A percentile compares a stretch with the other conserved stretches of the same genome.
phyloP scores from a whole-genome alignment of 352 stramenopile species.

The Phytophthora capsici region DNA sequence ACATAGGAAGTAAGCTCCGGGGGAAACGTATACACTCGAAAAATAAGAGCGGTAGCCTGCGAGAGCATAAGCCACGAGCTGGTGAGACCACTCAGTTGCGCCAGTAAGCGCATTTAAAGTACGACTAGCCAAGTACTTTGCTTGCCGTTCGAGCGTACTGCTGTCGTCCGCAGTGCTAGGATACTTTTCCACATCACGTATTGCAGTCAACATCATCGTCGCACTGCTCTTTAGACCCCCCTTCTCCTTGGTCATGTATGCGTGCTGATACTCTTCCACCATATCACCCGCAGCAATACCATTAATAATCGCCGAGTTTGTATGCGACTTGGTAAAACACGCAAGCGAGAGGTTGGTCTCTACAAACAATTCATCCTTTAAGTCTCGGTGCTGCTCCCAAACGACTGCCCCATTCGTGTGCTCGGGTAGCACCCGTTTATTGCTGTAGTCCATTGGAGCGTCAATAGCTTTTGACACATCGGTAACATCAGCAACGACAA shows the following conservation, averaged over 20 bases:
- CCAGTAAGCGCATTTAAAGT: not conserved
- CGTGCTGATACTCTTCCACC: constrained; percentile 4
- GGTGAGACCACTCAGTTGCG: not conserved
- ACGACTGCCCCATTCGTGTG: not conserved
- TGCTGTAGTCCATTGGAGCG: not conserved
- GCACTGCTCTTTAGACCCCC: not conserved
- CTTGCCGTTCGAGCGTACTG: not conserved
- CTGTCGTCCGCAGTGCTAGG: not conserved
- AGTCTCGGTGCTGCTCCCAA: not conserved
- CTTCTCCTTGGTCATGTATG: constrained; percentile 1
- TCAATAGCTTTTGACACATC: not conserved
- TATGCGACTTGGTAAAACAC: not conserved
- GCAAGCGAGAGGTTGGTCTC: not conserved
- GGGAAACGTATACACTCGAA: too few species aligned
- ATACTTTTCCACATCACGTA: not conserved
- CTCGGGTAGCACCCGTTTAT: not conserved
- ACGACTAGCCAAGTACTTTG: not conserved
- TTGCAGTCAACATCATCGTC: not conserved
- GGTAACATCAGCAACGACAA: not conserved
- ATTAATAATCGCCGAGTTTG: not conserved
- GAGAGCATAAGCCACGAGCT: not conserved
- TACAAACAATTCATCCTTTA: not conserved
- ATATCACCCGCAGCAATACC: not conserved
- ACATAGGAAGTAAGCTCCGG: too few species aligned
- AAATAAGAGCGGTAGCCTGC: too few species aligned